Conservation (phyloP, 305 asterid genomes). For the Plantago rigida region DNA sequence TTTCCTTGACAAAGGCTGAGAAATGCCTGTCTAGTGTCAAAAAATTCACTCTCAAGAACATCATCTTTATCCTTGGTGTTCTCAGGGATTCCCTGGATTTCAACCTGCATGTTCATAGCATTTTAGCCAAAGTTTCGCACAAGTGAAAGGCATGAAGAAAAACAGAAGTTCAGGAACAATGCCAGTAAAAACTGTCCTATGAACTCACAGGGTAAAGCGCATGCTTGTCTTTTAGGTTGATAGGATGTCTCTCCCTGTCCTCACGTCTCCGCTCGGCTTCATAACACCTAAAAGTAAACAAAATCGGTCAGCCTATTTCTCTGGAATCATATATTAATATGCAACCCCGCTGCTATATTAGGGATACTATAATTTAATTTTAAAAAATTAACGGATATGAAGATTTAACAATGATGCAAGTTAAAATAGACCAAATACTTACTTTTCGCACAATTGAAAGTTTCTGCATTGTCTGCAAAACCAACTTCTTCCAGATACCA, state of each 20-base stretch:
- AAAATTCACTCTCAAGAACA: slow-evolving; percentile 92
- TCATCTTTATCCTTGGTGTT: slow-evolving; percentile 91
- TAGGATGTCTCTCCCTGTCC: slow-evolving; percentile 84
- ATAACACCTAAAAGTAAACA: slow-evolving; percentile 55
- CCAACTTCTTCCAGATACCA: slow-evolving; percentile 92
- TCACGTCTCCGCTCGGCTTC: slow-evolving; percentile 74
- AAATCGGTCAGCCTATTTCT: neutral
- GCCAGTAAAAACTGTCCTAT: neutral
- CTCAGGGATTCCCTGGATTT: slow-evolving; percentile 49
- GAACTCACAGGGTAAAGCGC: slow-evolving; percentile 57
- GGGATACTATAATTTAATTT: neutral
- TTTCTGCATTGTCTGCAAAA: slow-evolving; percentile 77
- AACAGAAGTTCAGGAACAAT: slow-evolving; percentile 2
- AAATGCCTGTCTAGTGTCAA: slow-evolving; percentile 95
- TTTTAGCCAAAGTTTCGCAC: slow-evolving; percentile 19
- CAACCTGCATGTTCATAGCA: slow-evolving; percentile 49
- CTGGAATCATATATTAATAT: neutral
- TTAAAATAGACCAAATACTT: slow-evolving; percentile 25
- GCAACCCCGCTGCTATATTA: no score
- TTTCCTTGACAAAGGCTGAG: slow-evolving; percentile 96
- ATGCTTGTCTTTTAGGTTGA: slow-evolving; percentile 69
- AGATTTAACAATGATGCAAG: slow-evolving; percentile 1
- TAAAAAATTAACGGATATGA: neutral
- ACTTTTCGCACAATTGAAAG: slow-evolving; percentile 86
- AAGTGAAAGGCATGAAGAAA: neutral